A percentile compares a stretch with the other conserved stretches of the same genome.
Evolutionary conservation across 164 flowering plant species (phyloP).

Genomic region (Nymphaea colorata): DNA sequence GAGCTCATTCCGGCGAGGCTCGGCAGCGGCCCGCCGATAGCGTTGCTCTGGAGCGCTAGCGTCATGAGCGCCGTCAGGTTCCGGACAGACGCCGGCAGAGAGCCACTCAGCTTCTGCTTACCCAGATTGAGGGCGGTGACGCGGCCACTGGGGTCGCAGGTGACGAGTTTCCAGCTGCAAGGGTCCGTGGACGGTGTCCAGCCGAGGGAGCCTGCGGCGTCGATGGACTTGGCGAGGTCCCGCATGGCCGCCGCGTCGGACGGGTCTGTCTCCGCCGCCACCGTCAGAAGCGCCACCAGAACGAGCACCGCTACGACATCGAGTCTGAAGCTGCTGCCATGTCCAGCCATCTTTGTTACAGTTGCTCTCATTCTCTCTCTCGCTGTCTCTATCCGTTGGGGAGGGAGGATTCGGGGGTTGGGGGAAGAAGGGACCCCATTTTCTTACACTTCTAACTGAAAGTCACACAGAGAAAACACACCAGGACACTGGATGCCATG

Average conservation of each 20-base stretch:
- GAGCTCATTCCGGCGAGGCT: constrained; percentile 47
- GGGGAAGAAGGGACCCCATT: too few relatives aligned
- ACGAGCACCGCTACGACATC: neutral
- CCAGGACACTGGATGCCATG: too few relatives aligned
- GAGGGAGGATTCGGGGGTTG: too few relatives aligned
- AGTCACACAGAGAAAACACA: too few relatives aligned
- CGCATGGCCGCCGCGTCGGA: constrained; percentile 3
- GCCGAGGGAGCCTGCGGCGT: constrained; percentile 2
- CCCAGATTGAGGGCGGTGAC: constrained; percentile 72
- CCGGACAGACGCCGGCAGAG: constrained; percentile 42
- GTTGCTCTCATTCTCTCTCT: too few relatives aligned
- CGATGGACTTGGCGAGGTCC: constrained; percentile 2
- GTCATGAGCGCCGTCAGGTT: constrained; percentile 38
- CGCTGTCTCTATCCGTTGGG: too few relatives aligned
- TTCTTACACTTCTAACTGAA: too few relatives aligned
- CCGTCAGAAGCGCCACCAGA: neutral
- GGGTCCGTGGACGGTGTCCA: constrained; percentile 40
- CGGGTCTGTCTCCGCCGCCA: neutral
- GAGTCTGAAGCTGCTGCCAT: too few relatives aligned
- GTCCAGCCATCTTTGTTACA: too few relatives aligned
- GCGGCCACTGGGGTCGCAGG: constrained; percentile 31
- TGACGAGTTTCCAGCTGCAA: constrained; percentile 59
- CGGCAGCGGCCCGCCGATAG: constrained; percentile 63
- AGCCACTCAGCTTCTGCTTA: constrained; percentile 35
- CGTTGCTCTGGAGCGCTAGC: constrained; percentile 60